Percentiles rank a stretch among this genome's conserved stretches.
phyloP scores from a whole-genome alignment of 768 basidiomycete species.

The Podaxis sp. region DNA sequence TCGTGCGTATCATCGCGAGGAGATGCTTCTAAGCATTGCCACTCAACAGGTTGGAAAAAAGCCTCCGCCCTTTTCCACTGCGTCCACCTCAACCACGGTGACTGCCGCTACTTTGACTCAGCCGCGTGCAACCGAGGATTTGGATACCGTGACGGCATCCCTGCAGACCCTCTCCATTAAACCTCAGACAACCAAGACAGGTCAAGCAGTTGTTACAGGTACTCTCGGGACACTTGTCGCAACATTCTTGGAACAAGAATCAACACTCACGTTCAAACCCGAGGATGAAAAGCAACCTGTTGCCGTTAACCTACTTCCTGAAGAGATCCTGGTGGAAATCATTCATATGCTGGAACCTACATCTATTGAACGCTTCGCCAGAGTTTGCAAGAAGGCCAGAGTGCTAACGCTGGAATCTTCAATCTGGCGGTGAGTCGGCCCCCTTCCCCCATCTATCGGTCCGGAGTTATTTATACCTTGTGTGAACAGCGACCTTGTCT shows the following conservation, averaged over 20 bases:
- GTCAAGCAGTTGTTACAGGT: slow-evolving; percentile 30
- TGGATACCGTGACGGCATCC: slow-evolving; percentile 26
- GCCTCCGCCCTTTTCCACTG: not conserved
- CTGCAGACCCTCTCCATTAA: slow-evolving; percentile 20
- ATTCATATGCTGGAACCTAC: slow-evolving; percentile 66
- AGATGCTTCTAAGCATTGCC: slow-evolving; percentile 41
- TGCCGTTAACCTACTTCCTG: slow-evolving; percentile 62
- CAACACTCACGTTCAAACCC: slow-evolving; percentile 55
- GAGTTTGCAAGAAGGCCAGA: slow-evolving; percentile 72
- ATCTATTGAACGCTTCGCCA: slow-evolving; percentile 75
- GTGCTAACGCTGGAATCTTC: slow-evolving; percentile 65
- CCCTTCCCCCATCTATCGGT: not conserved
- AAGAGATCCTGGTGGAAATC: slow-evolving; percentile 72
- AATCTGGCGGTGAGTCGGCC: slow-evolving; percentile 68
- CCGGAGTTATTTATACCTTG: not conserved
- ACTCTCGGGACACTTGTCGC: slow-evolving; percentile 48
- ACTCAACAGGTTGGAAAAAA: slow-evolving; percentile 23
- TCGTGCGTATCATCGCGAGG: slow-evolving; percentile 60
- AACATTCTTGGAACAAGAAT: slow-evolving; percentile 40
- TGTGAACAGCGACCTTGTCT: slow-evolving; percentile 58
- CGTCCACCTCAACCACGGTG: not conserved
- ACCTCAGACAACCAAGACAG: slow-evolving; percentile 1
- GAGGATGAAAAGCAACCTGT: slow-evolving; percentile 64
- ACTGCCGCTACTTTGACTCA: not conserved
- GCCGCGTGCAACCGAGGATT: not conserved